Evolutionary conservation across 2,329 filamentous ascomycete genomes (phyloP).

Genomic region (Colletotrichum paranaense): DNA sequence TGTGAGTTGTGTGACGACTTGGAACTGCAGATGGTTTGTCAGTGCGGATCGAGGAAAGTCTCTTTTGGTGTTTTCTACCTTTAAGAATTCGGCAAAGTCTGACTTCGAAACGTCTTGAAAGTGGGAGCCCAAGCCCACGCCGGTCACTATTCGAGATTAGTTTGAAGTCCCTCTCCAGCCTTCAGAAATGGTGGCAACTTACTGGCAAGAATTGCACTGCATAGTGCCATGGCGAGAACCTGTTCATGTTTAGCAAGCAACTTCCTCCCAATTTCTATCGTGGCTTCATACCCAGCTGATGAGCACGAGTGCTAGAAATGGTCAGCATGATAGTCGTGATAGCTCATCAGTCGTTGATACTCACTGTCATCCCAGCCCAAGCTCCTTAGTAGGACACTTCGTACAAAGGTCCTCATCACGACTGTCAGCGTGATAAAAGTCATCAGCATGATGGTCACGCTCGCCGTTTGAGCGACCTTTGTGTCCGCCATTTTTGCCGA

Average conservation of each 20-base stretch:
- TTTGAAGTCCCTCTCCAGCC: too few species aligned
- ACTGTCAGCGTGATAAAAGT: conserved; percentile 29
- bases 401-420: conserved; percentile 29
- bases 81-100: conserved; percentile 30
- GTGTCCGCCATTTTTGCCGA: conserved; percentile 32
- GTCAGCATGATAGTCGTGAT: conserved; percentile 4
- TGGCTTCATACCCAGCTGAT: conserved; percentile 29
- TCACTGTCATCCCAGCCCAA: conserved; percentile 36
- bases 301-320: conserved; percentile 26
- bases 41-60: neutral
- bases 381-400: conserved; percentile 23
- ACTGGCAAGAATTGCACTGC: conserved; percentile 34
- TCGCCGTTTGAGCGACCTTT: conserved; percentile 28
- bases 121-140: conserved; percentile 34
- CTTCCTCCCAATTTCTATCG: too few species aligned
- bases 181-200: neutral
- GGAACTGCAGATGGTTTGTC: conserved; percentile 5
- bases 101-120: conserved; percentile 26
- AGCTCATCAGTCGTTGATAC: neutral
- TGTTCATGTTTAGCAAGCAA: conserved; percentile 6
- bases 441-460: conserved; percentile 32
- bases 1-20: conserved; percentile 35
- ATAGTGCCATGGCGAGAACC: conserved; percentile 34
- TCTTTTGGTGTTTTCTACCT: neutral
- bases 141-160: conserved; percentile 29